Evolutionary conservation across 371 early-diverging fungal genomes (phyloP), one percentile per base, ranked within the genome.

Genomic region (Rhizomucor pusillus): DNA sequence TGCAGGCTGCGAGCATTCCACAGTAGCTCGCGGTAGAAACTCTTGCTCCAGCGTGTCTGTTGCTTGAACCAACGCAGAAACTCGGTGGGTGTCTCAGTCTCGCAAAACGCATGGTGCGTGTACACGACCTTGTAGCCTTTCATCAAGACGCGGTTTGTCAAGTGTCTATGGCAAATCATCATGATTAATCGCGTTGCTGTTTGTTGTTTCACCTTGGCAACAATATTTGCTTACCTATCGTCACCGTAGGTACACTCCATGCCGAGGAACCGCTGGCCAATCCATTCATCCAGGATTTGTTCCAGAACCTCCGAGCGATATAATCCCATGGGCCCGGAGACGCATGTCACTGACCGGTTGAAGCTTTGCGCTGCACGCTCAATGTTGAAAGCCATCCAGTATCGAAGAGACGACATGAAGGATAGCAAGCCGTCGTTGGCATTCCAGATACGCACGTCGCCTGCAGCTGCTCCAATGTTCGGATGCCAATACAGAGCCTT

Each of bases 351-450:
- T 46, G 75, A 74, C 9, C 78, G 70, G 46, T 84, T 77, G 50
- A 80, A 83, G 16, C 82, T 82, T 46, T 86, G 87, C 0, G 83
- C 82, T 0, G 85, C 81, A 16, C 87, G 69, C 56, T 86, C 87
- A 43, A 86, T 80, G 60, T 86, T 86, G 57, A 86, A 86, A 0
- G 87, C 86, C 70, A 86, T 80, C 84, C 84, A 82, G 50, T 85
- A 86, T 9, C 87, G 78, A 16, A 86, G 47, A 0, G 82, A 82
- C 3, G 87, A 84, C 71, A 86, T 73, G 54, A 79, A 84, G 3
- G 80, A 75, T 14, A 84, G 56, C 35, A 80, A 50, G 7, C 57
- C 50, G 5, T 80, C 81, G 1, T 57, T 67, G 1, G 66, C 65
- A 44, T 86, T 86, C 73, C 79, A 83, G 36, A 86, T 86, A 29